These are phyloP conservation scores for Microsporum canis DNA, from an alignment of 2,329 filamentous ascomycete species.

Conservation along the genomic window DNA sequence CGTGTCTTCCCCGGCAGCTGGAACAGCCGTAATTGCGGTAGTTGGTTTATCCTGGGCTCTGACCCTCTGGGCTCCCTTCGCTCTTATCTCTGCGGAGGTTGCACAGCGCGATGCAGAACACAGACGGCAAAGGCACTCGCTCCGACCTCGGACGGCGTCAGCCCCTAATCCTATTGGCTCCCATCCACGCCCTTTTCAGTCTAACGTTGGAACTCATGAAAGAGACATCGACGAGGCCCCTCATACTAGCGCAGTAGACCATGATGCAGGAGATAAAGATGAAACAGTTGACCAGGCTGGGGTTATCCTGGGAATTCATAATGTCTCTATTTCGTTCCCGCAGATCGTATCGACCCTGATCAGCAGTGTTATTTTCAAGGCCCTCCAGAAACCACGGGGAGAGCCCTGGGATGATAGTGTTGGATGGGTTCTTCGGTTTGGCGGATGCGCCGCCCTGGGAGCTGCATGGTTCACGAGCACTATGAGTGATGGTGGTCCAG, in stretches of 20 bases:
- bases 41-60: slow-evolving; percentile 88
- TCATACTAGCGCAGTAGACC: slow-evolving; percentile 21
- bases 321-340: slow-evolving; percentile 82
- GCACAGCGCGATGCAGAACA: slow-evolving; percentile 64
- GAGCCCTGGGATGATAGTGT: slow-evolving; percentile 77
- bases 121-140: slow-evolving; percentile 36
- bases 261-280: slow-evolving; percentile 32
- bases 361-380: slow-evolving; percentile 71
- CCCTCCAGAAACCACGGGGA: slow-evolving; percentile 78
- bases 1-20: slow-evolving; percentile 57
- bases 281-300: slow-evolving; percentile 65
- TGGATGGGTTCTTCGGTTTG: slow-evolving; percentile 72
- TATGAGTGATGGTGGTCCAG: slow-evolving; percentile 48
- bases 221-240: slow-evolving; percentile 18
- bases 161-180: neutral
- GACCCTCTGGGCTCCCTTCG: slow-evolving; percentile 89
- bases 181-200: neutral
- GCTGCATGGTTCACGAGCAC: slow-evolving; percentile 62
- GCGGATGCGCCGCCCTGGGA: slow-evolving; percentile 64
- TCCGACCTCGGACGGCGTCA: slow-evolving; percentile 10
- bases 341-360: slow-evolving; percentile 83
- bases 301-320: slow-evolving; percentile 88
- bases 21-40: slow-evolving; percentile 65
- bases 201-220: slow-evolving; percentile 6
- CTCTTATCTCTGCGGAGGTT: slow-evolving; percentile 87